Base-by-base conservation (phyloP, 371 early-diverging fungal species). In the Mucor velutinosus region DNA sequence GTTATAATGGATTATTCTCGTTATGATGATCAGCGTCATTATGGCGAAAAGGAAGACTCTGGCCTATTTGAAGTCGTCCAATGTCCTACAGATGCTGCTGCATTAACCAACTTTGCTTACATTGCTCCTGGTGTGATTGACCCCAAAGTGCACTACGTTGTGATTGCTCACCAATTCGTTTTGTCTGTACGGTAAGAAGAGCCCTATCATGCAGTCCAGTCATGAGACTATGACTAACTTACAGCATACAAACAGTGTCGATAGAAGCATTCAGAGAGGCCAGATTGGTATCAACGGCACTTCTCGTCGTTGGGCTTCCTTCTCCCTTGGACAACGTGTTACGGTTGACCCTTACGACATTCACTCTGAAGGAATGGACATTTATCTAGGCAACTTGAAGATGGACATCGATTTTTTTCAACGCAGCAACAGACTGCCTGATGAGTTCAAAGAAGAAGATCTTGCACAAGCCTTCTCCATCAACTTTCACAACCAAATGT, bases 241-340 rank as follows among this genome's bases (percentile, higher is more conserved):
- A 10, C 8, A 11, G 30, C 19, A 51, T 27, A 43, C 15, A 33
- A 56, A 41, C 57, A 93, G 93, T 60, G 62, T 83, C 47, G 81
- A 90, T 69, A 80, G 86, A 64, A 62, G 71, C n/a, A 65, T 90
- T 47, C 73, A 79, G n/a, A 64, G 81, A 1, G 92, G 94, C 19
- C 78, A 89, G 45, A 70, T 97, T 12, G 97, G 94, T 7, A 89
- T 93, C 17, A 88, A 92, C 27, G 74, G 77, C 43, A 82, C 90
- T 51, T 97, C 97, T 56, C 90, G 98, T 32, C 86, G 88, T 49
- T 97, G 94, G 94, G 95, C 94, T n/a, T 82, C 82, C 23, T 83
- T 95, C 51, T 92, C 94, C 6, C 73, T 97, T 7, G 88, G 89
- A 53, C 89, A 96, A 78, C 90, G 92, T 35, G 92, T 97, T 4